phyloP scores from a whole-genome alignment of 192 early-diverging fungal genomes.

The Coemansia sp. region DNA sequence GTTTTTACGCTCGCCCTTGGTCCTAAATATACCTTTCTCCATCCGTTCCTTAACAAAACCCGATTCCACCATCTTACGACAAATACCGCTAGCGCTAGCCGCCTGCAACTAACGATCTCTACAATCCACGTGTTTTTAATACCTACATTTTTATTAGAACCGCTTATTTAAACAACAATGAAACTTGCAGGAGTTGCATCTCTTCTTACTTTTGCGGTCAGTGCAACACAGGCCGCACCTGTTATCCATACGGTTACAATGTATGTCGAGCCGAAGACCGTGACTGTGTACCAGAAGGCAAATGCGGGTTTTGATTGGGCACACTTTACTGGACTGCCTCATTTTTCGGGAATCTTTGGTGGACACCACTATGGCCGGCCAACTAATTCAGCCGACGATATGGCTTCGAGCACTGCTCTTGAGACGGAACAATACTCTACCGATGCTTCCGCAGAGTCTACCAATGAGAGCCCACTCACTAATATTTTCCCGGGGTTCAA shows the following conservation, averaged over 20 bases:
- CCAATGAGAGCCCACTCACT: no score
- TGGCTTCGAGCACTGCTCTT: no score
- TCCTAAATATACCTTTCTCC: no score
- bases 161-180: slow-evolving; percentile 20
- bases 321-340: no score
- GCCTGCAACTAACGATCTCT: background rate
- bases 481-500: no score
- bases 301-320: background rate
- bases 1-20: background rate
- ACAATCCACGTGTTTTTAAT: background rate
- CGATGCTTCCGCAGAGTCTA: no score
- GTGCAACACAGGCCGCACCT: slow-evolving; percentile 28
- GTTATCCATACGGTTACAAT: slow-evolving; percentile 5
- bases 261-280: slow-evolving; percentile 8
- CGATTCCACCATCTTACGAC: no score
- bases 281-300: slow-evolving; percentile 12
- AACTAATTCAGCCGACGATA: no score
- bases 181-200: slow-evolving; percentile 35
- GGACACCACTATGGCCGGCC: no score
- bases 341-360: no score
- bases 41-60: no score
- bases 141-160: background rate
- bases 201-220: slow-evolving; percentile 31
- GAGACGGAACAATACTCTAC: no score
- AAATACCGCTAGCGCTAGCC: slow-evolving; percentile 14